Evolutionary conservation across 176 grass and related monocot genomes (phyloP).

Genomic region (Puccinellia tenuiflora): DNA sequence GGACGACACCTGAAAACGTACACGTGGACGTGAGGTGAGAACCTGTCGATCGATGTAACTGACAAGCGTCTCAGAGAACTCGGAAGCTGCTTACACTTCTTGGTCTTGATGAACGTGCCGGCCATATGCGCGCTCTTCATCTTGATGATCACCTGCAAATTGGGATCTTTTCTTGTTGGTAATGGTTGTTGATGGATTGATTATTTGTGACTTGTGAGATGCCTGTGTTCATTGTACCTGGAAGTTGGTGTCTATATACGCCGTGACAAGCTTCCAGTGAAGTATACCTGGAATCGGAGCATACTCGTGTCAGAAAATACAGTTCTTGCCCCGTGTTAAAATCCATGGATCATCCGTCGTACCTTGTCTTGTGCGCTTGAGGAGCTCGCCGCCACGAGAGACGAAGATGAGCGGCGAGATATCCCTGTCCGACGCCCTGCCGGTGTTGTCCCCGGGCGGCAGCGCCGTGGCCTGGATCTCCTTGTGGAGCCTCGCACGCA

Average conservation of each 20-base stretch:
- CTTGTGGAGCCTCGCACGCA: conserved; percentile 76
- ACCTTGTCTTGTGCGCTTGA: conserved; percentile 91
- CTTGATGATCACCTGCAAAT: conserved; percentile 60
- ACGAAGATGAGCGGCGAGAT: conserved; percentile 69
- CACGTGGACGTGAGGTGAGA: not conserved
- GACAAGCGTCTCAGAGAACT: not conserved
- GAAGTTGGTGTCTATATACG: conserved; percentile 59
- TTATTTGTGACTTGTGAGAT: too few species aligned
- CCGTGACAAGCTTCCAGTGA: conserved; percentile 86
- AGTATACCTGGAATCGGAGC: conserved; percentile 57
- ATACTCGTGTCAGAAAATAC: too few species aligned
- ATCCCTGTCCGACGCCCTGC: conserved; percentile 46
- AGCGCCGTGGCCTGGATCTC: conserved; percentile 62
- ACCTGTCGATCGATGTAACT: not conserved
- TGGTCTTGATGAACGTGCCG: conserved; percentile 84
- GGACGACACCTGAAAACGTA: conserved; percentile 42
- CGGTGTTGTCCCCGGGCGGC: conserved; percentile 24
- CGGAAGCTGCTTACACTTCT: conserved; percentile 56
- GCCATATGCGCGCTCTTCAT: conserved; percentile 94
- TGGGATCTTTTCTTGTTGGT: not conserved
- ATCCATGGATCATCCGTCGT: not conserved
- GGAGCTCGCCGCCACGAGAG: conserved; percentile 74
- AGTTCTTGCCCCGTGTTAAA: too few species aligned
- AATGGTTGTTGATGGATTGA: not conserved
- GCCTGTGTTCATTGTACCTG: conserved; percentile 38